Evolutionary conservation across 2,329 filamentous ascomycete species (phyloP).

Genomic region (Mycocentrospora acerina): DNA sequence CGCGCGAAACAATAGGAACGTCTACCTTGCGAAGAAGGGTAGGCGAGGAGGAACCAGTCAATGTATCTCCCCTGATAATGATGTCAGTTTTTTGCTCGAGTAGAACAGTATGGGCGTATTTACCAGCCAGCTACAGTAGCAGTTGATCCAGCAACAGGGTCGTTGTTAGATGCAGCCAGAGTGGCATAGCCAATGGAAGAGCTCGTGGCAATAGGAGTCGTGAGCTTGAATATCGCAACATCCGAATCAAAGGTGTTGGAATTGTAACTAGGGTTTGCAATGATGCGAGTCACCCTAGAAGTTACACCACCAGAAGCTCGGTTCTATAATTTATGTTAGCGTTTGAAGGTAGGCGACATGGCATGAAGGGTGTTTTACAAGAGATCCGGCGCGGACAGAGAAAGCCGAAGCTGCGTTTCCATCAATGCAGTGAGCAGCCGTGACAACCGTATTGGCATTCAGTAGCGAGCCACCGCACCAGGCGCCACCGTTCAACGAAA

Average conservation of each 20-base stretch:
- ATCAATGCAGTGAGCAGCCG: slow-evolving; percentile 30
- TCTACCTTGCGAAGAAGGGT: slow-evolving; percentile 27
- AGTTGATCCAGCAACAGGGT: slow-evolving; percentile 22
- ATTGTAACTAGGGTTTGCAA: too few relatives aligned
- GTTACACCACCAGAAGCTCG: too few relatives aligned
- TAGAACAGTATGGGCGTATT: slow-evolving; percentile 1
- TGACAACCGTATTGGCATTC: slow-evolving; percentile 30
- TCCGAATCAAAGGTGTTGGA: not conserved
- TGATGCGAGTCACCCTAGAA: too few relatives aligned
- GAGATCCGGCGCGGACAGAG: slow-evolving; percentile 23
- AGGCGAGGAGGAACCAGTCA: slow-evolving; percentile 11
- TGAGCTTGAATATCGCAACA: slow-evolving; percentile 29
- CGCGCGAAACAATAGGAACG: slow-evolving; percentile 30
- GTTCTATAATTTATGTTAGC: too few relatives aligned
- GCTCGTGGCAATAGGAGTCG: slow-evolving; percentile 23
- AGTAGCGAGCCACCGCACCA: slow-evolving; percentile 31
- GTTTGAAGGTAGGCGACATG: not conserved
- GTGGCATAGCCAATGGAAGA: slow-evolving; percentile 24
- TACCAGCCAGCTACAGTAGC: slow-evolving; percentile 31
- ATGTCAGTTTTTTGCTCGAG: slow-evolving; percentile 15
- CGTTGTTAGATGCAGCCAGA: slow-evolving; percentile 22
- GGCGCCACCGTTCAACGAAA: slow-evolving; percentile 21
- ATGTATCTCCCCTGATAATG: too few relatives aligned
- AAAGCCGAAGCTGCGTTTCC: slow-evolving; percentile 15
- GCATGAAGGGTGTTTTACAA: slow-evolving; percentile 12